Evolutionary conservation across 2,329 filamentous ascomycete species (phyloP).

Genomic region (Fusarium bactridioides): DNA sequence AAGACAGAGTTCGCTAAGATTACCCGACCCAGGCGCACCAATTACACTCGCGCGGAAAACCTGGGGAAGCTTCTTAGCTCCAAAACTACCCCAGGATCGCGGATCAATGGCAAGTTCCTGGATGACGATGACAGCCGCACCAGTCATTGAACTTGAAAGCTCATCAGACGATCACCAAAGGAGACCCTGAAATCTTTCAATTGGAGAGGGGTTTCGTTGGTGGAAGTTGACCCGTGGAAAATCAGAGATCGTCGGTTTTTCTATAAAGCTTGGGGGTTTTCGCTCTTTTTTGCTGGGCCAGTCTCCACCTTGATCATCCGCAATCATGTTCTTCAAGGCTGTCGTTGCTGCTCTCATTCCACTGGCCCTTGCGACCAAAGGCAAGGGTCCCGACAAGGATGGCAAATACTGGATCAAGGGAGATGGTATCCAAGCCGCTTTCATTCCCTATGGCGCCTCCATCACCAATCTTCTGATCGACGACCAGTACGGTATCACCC

Average conservation of each 20-base stretch:
- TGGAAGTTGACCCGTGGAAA: conserved; percentile 8
- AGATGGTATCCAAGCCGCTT: conserved; percentile 70
- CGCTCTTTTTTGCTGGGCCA: not conserved
- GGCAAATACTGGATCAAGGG: conserved; percentile 78
- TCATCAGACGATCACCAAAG: conserved; percentile 17
- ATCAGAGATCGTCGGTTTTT: not conserved
- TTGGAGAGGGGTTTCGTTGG: conserved; percentile 6
- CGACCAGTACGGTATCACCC: conserved; percentile 71
- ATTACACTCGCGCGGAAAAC: conserved; percentile 11
- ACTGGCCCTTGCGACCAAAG: conserved; percentile 20
- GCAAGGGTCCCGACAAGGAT: conserved; percentile 58
- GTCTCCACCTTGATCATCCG: conserved; percentile 2
- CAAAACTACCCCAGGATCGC: conserved; percentile 12
- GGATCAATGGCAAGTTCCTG: conserved; percentile 7
- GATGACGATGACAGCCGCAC: conserved; percentile 19
- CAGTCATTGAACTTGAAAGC: conserved; percentile 18
- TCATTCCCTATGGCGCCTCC: conserved; percentile 78
- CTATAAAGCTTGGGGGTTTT: conserved; percentile 21
- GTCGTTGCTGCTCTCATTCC: conserved; percentile 25
- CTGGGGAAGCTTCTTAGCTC: conserved; percentile 30
- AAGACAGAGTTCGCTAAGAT: conserved; percentile 7
- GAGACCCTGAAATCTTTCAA: not conserved
- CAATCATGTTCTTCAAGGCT: conserved; percentile 32
- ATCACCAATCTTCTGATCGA: conserved; percentile 76
- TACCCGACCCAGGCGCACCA: conserved; percentile 28